Percentiles rank a stretch among this genome's conserved stretches.
These are phyloP conservation scores for Monosporascus sp. DNA, from an alignment of 2,329 filamentous ascomycete species.

Conservation along the genomic window DNA sequence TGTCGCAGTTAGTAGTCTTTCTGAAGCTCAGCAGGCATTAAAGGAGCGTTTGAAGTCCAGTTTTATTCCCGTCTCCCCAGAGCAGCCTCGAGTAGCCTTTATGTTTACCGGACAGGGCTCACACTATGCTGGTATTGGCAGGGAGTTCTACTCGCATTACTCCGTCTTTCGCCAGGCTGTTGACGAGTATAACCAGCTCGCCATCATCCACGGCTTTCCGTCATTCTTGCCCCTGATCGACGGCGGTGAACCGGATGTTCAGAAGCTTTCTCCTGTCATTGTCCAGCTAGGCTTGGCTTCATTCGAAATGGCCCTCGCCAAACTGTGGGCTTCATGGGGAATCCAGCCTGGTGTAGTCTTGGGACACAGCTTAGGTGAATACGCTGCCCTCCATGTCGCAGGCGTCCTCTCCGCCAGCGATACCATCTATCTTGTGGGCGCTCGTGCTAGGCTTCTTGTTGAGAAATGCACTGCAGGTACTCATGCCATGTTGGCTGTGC, in stretches of 20 bases:
- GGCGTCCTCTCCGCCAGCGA: slow-evolving; percentile 67
- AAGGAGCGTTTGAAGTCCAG: slow-evolving; percentile 35
- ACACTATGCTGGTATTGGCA: slow-evolving; percentile 46
- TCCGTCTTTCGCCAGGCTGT: slow-evolving; percentile 45
- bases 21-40: slow-evolving; percentile 38
- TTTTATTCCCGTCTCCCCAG: slow-evolving; percentile 36
- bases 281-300: slow-evolving; percentile 49
- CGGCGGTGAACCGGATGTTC: slow-evolving; percentile 36
- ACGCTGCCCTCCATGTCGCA: slow-evolving; percentile 65
- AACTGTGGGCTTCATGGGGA: slow-evolving; percentile 52
- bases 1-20: slow-evolving; percentile 35
- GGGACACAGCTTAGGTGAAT: slow-evolving; percentile 65
- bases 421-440: slow-evolving; percentile 65
- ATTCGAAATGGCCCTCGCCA: slow-evolving; percentile 52
- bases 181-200: slow-evolving; percentile 51
- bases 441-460: slow-evolving; percentile 59
- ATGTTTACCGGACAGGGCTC: slow-evolving; percentile 54
- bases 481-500: slow-evolving; percentile 52
- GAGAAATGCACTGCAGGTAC: slow-evolving; percentile 60
- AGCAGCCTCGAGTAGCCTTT: slow-evolving; percentile 44
- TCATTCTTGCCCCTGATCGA: slow-evolving; percentile 48
- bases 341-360: slow-evolving; percentile 49
- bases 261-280: slow-evolving; percentile 42
- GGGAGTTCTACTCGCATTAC: slow-evolving; percentile 42
- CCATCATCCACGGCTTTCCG: slow-evolving; percentile 47